Base-by-base conservation (phyloP, 495 filamentous ascomycete genomes). In the Terfezia claveryi region DNA sequence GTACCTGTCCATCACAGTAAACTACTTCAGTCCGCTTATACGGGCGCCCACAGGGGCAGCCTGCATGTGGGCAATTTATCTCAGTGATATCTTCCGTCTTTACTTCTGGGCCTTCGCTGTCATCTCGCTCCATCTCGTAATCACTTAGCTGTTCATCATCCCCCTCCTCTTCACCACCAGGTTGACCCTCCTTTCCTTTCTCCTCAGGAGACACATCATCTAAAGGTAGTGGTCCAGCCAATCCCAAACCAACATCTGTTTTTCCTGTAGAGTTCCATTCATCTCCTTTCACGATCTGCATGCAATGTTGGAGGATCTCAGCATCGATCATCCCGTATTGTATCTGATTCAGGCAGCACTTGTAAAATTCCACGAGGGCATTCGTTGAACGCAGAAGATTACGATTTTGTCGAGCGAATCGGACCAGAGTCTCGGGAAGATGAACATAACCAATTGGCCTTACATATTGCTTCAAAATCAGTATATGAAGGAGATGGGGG, bases 281-380 rank as follows among this genome's bases (percentile, higher is more conserved):
- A 10, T 59, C 50, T 23, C 59, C 62, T 36, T 65, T 65, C 32
- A 61, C 55, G 17, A 64, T 55, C 52, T 54, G 52, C 62, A 65
- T 65, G 17, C 63, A 65, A 6, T 56, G 49, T 17, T 37, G 57
- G 36, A 65, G 51, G 36, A 54, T 56, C 55, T 61, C 57, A 11
- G 62, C 36, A 53, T 64, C 62, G 52, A 65, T 64, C 37, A 61
- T 56, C 27, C 53, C 38, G 38, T 56, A 65, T 16, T 65, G 62
- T 10, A 65, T 41, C 16, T 62, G 59, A 57, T 64, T 65, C 16
- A 65, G 38, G 38, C 58, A 59, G 44, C 61, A 62, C 27, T 65
- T 65, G 58, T 59, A 65, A 38, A 65, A 65, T 56, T 65, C 62
- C 27, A 64, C 57, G 2, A 64, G 53, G 2, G 61, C 53, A 37